Evolutionary conservation across 2,329 filamentous ascomycete genomes (phyloP).

Genomic region (Alternaria incomplexa): DNA sequence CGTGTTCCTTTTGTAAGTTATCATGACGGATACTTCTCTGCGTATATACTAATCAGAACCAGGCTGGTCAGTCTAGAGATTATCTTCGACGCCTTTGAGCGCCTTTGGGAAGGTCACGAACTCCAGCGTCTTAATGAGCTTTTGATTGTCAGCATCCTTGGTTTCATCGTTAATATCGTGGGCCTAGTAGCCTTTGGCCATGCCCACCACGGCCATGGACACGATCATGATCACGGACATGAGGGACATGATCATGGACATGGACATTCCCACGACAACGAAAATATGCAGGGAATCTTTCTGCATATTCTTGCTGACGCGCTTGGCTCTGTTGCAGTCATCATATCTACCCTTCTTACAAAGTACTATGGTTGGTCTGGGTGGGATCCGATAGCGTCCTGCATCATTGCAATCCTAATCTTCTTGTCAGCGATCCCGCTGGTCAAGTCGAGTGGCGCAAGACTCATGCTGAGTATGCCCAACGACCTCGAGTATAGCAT

Average conservation of each 20-base stretch:
- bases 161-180: constrained; percentile 87
- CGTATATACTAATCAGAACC: constrained; percentile 11
- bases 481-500: constrained; percentile 86
- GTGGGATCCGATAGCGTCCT: constrained; percentile 93
- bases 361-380: constrained; percentile 89
- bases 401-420: constrained; percentile 90
- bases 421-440: constrained; percentile 90
- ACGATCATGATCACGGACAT: constrained; percentile 51
- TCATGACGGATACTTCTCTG: background rate
- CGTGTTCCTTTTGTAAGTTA: constrained; percentile 81
- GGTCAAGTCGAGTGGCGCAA: constrained; percentile 81
- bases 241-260: constrained; percentile 40
- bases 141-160: constrained; percentile 84
- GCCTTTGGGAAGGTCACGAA: constrained; percentile 81
- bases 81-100: constrained; percentile 89
- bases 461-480: constrained; percentile 82
- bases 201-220: constrained; percentile 63
- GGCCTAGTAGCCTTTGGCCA: constrained; percentile 84
- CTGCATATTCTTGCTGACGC: constrained; percentile 94
- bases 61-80: constrained; percentile 95
- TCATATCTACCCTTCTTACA: constrained; percentile 86
- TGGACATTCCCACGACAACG: constrained; percentile 73
- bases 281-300: constrained; percentile 98
- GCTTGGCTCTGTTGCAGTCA: constrained; percentile 91
- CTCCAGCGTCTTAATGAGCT: constrained; percentile 86